Evolutionary conservation across 2,329 filamentous ascomycete genomes (phyloP).

Genomic region (Sclerotinia minor): DNA sequence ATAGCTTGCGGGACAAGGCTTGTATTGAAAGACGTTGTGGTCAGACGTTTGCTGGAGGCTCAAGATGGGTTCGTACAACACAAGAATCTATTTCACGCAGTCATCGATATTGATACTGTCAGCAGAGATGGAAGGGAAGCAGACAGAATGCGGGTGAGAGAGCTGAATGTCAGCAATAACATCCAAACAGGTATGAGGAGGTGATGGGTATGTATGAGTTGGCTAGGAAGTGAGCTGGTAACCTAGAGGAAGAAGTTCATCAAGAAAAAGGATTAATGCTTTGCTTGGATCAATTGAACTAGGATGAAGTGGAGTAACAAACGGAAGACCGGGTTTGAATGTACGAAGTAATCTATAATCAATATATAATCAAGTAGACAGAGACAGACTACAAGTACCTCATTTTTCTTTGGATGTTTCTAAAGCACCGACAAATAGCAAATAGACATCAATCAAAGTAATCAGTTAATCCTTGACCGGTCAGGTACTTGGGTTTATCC

Average conservation of each 20-base stretch:
- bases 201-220: constrained; percentile 11
- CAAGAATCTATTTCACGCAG: constrained; percentile 22
- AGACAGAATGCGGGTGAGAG: not conserved
- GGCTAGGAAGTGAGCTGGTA: constrained; percentile 11
- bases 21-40: not conserved
- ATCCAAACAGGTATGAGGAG: not conserved
- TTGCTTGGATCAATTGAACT: constrained; percentile 10
- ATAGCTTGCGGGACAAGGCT: not conserved
- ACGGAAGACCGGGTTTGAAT: constrained; percentile 16
- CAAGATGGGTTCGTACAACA: constrained; percentile 26
- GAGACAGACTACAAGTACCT: not conserved
- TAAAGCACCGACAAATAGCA: constrained; percentile 5
- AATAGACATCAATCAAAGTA: constrained; percentile 2
- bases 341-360: not conserved
- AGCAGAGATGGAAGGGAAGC: constrained; percentile 22
- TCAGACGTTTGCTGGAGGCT: constrained; percentile 26
- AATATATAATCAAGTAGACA: too few species aligned
- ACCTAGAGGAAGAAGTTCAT: not conserved
- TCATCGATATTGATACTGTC: constrained; percentile 27
- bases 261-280: not conserved
- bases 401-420: not conserved
- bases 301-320: constrained; percentile 1
- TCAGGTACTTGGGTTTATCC: not conserved
- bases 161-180: constrained; percentile 22
- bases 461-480: constrained; percentile 1